phyloP scores from a whole-genome alignment of 1,284 basidiomycete genomes.

The Phellopilus nigrolimitatus region DNA sequence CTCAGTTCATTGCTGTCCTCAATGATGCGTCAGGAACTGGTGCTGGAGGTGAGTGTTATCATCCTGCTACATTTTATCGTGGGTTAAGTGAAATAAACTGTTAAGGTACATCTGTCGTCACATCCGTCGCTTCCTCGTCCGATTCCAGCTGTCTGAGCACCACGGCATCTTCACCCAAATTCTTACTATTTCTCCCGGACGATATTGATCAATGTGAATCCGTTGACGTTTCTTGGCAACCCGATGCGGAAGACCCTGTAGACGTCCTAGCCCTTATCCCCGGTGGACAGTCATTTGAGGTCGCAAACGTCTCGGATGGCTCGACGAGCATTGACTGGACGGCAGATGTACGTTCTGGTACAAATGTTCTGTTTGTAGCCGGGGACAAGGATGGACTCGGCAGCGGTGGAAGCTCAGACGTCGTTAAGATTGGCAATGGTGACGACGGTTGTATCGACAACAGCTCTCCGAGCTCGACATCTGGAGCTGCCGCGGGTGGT shows the following conservation, averaged over 20 bases:
- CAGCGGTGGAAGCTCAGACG: constrained; percentile 19
- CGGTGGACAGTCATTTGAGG: constrained; percentile 20
- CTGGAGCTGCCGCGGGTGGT: constrained; percentile 12
- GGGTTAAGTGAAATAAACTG: neutral
- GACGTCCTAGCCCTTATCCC: constrained; percentile 20
- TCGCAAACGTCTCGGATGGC: constrained; percentile 13
- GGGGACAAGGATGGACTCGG: constrained; percentile 20
- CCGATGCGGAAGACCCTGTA: constrained; percentile 12
- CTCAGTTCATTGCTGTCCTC: constrained; percentile 20
- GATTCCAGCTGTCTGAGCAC: constrained; percentile 19
- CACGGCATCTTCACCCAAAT: constrained; percentile 9
- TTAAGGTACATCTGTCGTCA: constrained; percentile 19
- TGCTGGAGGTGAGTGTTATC: constrained; percentile 16
- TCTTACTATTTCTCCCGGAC: constrained; percentile 18
- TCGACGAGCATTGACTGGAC: constrained; percentile 12
- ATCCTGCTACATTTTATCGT: neutral
- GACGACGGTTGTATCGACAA: constrained; percentile 17
- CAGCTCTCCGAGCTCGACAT: constrained; percentile 19
- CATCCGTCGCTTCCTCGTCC: constrained; percentile 17
- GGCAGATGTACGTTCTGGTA: constrained; percentile 14
- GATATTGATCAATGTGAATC: constrained; percentile 17
- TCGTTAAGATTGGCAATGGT: constrained; percentile 13
- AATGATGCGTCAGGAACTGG: constrained; percentile 19
- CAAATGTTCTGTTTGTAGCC: constrained; percentile 17
- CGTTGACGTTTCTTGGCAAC: constrained; percentile 14